phyloP scores from a whole-genome alignment of 2,329 filamentous ascomycete species.

The Sclerotinia sclerotiorum region DNA sequence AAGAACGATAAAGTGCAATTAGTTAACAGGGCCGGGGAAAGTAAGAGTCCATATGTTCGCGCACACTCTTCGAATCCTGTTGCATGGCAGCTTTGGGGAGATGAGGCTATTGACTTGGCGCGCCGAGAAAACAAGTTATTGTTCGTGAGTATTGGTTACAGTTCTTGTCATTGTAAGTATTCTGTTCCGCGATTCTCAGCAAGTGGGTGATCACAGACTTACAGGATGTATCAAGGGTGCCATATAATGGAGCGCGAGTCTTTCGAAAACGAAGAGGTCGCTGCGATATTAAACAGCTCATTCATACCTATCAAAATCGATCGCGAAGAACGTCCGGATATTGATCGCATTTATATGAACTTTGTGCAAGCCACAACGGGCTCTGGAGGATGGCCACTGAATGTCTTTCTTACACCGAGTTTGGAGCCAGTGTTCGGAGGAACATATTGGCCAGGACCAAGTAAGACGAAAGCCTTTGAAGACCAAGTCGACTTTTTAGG shows the following conservation, averaged over 20 bases:
- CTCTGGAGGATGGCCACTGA: slow-evolving; percentile 89
- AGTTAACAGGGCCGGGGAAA: slow-evolving; percentile 58
- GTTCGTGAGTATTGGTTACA: slow-evolving; percentile 93
- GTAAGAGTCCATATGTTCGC: slow-evolving; percentile 68
- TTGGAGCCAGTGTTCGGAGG: slow-evolving; percentile 93
- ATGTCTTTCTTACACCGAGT: slow-evolving; percentile 93
- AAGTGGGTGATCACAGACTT: background rate
- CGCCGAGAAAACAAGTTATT: slow-evolving; percentile 81
- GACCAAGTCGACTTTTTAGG: slow-evolving; percentile 77
- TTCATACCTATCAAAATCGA: slow-evolving; percentile 95
- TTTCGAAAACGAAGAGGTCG: slow-evolving; percentile 80
- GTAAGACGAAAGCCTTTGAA: slow-evolving; percentile 44
- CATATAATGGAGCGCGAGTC: slow-evolving; percentile 93
- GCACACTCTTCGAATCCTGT: slow-evolving; percentile 79
- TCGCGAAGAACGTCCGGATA: slow-evolving; percentile 87
- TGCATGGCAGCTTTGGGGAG: slow-evolving; percentile 86
- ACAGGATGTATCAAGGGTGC: slow-evolving; percentile 55
- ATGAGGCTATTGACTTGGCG: slow-evolving; percentile 73
- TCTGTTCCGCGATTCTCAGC: background rate
- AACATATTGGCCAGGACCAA: slow-evolving; percentile 78
- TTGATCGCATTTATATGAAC: slow-evolving; percentile 97
- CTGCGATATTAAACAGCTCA: slow-evolving; percentile 75
- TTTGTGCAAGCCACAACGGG: slow-evolving; percentile 93
- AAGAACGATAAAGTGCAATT: slow-evolving; percentile 39
- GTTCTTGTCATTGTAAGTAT: slow-evolving; percentile 84